phyloP scores from a whole-genome alignment of 2,329 filamentous ascomycete genomes.

The Fusarium cyanostomum region DNA sequence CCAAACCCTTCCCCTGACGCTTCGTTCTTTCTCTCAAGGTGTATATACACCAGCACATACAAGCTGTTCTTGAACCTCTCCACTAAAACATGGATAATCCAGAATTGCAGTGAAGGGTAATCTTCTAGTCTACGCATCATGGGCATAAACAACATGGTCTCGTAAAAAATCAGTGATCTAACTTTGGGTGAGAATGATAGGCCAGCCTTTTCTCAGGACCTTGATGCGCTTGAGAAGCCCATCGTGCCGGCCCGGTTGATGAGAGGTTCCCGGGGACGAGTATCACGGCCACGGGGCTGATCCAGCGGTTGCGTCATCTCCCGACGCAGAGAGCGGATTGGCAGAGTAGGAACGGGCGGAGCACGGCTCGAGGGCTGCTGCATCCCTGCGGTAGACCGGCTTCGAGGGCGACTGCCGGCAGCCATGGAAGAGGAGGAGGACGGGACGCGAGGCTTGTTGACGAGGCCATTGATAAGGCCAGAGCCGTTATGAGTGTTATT shows the following conservation, averaged over 20 bases:
- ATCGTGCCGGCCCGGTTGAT: slow-evolving; percentile 45
- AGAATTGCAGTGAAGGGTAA: background rate
- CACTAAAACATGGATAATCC: background rate
- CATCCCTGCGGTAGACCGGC: slow-evolving; percentile 39
- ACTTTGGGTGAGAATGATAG: background rate
- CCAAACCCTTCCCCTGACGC: background rate
- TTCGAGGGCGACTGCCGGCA: slow-evolving; percentile 34
- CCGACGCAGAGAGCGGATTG: slow-evolving; percentile 43
- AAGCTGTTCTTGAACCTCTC: background rate
- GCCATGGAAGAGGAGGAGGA: slow-evolving; percentile 26
- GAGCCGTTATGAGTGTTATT: slow-evolving; percentile 19
- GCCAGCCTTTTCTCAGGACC: slow-evolving; percentile 13
- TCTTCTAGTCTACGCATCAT: slow-evolving; percentile 17
- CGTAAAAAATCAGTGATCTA: slow-evolving; percentile 17
- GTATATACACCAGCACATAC: background rate
- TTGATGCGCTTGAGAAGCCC: slow-evolving; percentile 24
- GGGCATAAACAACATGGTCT: slow-evolving; percentile 34
- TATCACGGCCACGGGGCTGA: slow-evolving; percentile 38
- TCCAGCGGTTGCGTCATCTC: slow-evolving; percentile 37
- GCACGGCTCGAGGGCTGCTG: slow-evolving; percentile 26
- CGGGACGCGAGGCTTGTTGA: slow-evolving; percentile 28
- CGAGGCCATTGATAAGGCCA: slow-evolving; percentile 35
- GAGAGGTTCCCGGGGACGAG: slow-evolving; percentile 44
- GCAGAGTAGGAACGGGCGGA: slow-evolving; percentile 42
- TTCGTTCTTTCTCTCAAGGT: background rate